phyloP scores from a whole-genome alignment of 2,329 filamentous ascomycete species.

The Blastomyces parvus region DNA sequence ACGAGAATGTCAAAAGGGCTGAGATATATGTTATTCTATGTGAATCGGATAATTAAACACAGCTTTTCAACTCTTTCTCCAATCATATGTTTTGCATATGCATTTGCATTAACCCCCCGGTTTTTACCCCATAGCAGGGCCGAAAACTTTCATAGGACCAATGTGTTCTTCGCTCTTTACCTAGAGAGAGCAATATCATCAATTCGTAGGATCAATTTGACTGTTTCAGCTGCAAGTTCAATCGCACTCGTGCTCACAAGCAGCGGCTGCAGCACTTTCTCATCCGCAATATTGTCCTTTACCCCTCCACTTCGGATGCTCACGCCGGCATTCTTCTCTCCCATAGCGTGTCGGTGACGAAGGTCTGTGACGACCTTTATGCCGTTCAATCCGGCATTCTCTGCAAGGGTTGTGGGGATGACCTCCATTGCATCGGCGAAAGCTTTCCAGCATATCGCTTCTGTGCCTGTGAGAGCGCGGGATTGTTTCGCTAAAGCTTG shows the following conservation, averaged over 20 bases:
- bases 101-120: background rate
- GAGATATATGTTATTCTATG: background rate
- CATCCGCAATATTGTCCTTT: conserved; percentile 91
- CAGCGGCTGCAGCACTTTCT: conserved; percentile 92
- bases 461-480: conserved; percentile 76
- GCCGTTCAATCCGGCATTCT: conserved; percentile 94
- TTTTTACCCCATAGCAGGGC: background rate
- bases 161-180: conserved; percentile 15
- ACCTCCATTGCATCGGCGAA: conserved; percentile 98
- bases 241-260: conserved; percentile 96
- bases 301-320: conserved; percentile 97
- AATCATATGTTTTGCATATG: background rate
- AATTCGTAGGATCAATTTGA: conserved; percentile 81
- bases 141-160: background rate
- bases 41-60: conserved; percentile 4
- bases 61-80: background rate
- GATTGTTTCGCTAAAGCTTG: conserved; percentile 74
- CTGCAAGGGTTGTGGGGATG: conserved; percentile 88
- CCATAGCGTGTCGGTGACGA: conserved; percentile 85
- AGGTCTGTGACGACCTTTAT: conserved; percentile 98
- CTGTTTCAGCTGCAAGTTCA: conserved; percentile 92
- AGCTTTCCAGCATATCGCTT: conserved; percentile 97
- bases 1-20: background rate
- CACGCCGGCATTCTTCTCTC: conserved; percentile 91
- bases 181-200: conserved; percentile 54